phyloP scores from a whole-genome alignment of 116 monocot species.

The Posidonia oceanica region DNA sequence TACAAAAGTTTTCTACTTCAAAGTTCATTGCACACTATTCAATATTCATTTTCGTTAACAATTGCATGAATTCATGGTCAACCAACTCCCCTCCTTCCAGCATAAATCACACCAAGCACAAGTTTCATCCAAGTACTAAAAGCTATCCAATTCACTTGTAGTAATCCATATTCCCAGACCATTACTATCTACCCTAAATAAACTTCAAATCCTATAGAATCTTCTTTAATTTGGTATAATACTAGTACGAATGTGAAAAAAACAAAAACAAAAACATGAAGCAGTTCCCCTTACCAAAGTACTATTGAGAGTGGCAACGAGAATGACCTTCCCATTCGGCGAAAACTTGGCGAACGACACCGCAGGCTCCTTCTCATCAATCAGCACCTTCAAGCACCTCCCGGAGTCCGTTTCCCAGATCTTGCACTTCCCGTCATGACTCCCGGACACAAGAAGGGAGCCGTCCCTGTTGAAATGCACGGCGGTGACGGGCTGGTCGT shows the following conservation, averaged over 20 bases:
- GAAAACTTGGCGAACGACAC: constrained; percentile 94
- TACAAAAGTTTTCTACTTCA: too few relatives aligned
- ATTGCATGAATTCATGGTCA: too few relatives aligned
- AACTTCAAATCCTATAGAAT: too few relatives aligned
- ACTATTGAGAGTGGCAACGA: constrained; percentile 61
- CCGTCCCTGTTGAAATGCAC: constrained; percentile 71
- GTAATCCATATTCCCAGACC: too few relatives aligned
- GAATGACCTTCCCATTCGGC: constrained; percentile 84
- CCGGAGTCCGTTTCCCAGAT: constrained; percentile 72
- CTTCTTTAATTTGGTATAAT: too few relatives aligned
- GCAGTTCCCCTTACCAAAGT: constrained; percentile 35
- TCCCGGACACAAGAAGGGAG: constrained; percentile 63
- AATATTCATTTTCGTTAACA: too few relatives aligned
- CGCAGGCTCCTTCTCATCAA: constrained; percentile 56
- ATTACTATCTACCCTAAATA: too few relatives aligned
- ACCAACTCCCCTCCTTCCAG: too few relatives aligned
- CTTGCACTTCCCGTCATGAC: constrained; percentile 89
- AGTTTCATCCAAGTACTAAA: too few relatives aligned
- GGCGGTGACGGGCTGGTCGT: constrained; percentile 57
- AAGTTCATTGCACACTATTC: too few relatives aligned
- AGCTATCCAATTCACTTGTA: too few relatives aligned
- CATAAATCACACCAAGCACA: too few relatives aligned
- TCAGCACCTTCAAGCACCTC: constrained; percentile 50
- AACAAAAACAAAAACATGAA: neutral
- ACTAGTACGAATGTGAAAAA: neutral